Evolutionary conservation across 164 flowering plant species (phyloP), one percentile per base, ranked within the genome.

Genomic region (Stephania cephalantha): DNA sequence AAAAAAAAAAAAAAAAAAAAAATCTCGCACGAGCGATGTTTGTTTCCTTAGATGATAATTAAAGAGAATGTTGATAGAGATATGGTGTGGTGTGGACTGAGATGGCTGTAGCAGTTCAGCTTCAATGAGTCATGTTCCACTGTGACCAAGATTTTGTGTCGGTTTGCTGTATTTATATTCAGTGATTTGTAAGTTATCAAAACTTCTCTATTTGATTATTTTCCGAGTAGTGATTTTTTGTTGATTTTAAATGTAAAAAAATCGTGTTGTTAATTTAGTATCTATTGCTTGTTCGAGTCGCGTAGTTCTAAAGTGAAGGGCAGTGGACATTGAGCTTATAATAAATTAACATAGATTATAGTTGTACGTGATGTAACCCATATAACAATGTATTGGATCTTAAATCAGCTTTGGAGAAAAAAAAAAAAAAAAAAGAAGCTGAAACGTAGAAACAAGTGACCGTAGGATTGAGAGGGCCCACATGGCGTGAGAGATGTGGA

Each of bases 21-120:
- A 17, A 7, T 10, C 69, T 65, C 35, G 31, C 31, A 65, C 31
- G 30, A 7, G 31, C 22, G 69, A 8, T 13, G n/a, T 58, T 55
- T 17, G n/a, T 20, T 53, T 53, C 13, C 61, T 53, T 18, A 53
- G 18, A n/a, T 12, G 61, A 53, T 35, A 35, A 25, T 25, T 25
- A 25, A 1, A 35, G 42, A 35, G 42, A 53, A 18, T 12, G 17
- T 53, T 53, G 61, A 53, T 13, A 53, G 15, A 18, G 10, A 4
- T 25, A 25, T 53, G 13, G 61, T 4, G 25, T 61, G 66, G 25
- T 61, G 66, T 61, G 42, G 42, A 35, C 25, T 35, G 42, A 18
- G 66, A 18, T 61, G 25, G 66, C 66, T 61, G 66, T 61, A 61
- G 66, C 9, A 61, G 66, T 58, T 58, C n/a, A 58, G 66, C 66